phyloP scores from a whole-genome alignment of 148 eudicot genomes.

The Vaccinium corymbosum region DNA sequence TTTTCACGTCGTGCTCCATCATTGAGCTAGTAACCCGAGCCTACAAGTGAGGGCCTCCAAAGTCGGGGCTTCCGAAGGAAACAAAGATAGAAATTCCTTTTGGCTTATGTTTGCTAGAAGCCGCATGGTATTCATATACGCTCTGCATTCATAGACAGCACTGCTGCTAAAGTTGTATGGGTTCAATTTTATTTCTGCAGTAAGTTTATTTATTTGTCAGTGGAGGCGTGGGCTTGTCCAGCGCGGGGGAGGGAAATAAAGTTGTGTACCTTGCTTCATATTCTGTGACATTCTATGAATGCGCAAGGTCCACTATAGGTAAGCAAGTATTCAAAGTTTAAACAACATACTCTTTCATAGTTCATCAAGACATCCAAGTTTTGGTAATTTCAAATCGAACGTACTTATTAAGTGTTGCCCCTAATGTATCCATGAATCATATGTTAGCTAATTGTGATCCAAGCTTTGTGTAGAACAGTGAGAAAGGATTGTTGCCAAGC shows the following conservation, averaged over 20 bases:
- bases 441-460: not conserved
- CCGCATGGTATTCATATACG: not conserved
- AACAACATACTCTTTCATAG: not conserved
- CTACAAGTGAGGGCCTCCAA: not conserved
- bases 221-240: not conserved
- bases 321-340: too few relatives aligned
- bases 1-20: not conserved
- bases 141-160: not conserved
- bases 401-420: not conserved
- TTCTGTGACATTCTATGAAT: too few relatives aligned
- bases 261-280: too few relatives aligned
- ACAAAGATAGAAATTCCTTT: not conserved
- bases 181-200: not conserved
- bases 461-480: not conserved
- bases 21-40: not conserved
- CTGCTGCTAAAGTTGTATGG: not conserved
- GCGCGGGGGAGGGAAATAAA: too few relatives aligned
- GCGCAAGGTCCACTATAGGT: too few relatives aligned
- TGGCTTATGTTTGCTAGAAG: not conserved
- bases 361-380: not conserved
- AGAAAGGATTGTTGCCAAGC: not conserved
- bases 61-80: not conserved
- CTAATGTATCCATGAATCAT: not conserved
- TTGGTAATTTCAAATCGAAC: not conserved
- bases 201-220: not conserved